phyloP scores from a whole-genome alignment of 2,329 filamentous ascomycete species.

The Colletotrichum tofieldiae region DNA sequence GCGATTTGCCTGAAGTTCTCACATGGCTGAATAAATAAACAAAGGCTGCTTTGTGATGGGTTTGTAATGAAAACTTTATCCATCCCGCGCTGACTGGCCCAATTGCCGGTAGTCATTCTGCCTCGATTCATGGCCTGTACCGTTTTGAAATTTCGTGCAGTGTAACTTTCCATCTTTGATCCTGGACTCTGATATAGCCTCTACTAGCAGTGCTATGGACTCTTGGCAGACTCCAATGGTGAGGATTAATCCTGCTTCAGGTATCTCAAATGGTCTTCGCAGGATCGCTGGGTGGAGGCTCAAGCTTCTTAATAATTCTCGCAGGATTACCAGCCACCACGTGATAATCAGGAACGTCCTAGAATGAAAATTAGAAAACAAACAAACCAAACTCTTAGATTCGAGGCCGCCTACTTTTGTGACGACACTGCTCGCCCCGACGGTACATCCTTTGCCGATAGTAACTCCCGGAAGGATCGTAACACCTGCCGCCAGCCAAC shows the following conservation, averaged over 20 bases:
- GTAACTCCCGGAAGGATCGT: slow-evolving; percentile 84
- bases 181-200: too few species aligned
- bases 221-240: too few species aligned
- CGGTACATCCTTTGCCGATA: slow-evolving; percentile 79
- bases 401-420: slow-evolving; percentile 68
- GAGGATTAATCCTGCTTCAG: neutral
- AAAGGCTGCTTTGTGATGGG: too few species aligned
- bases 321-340: slow-evolving; percentile 80
- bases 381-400: neutral
- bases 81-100: too few species aligned
- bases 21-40: too few species aligned
- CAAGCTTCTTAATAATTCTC: slow-evolving; percentile 64
- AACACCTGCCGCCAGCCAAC: slow-evolving; percentile 83
- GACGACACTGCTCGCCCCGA: slow-evolving; percentile 87
- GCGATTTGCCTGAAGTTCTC: too few species aligned
- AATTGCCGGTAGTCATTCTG: too few species aligned
- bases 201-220: too few species aligned
- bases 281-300: neutral
- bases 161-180: too few species aligned
- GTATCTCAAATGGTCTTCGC: neutral
- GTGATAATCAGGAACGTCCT: slow-evolving; percentile 72
- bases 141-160: too few species aligned
- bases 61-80: too few species aligned
- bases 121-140: too few species aligned
- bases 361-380: neutral